Base-by-base conservation (phyloP, 345 rosid genomes). In the Sapria himalayana region DNA sequence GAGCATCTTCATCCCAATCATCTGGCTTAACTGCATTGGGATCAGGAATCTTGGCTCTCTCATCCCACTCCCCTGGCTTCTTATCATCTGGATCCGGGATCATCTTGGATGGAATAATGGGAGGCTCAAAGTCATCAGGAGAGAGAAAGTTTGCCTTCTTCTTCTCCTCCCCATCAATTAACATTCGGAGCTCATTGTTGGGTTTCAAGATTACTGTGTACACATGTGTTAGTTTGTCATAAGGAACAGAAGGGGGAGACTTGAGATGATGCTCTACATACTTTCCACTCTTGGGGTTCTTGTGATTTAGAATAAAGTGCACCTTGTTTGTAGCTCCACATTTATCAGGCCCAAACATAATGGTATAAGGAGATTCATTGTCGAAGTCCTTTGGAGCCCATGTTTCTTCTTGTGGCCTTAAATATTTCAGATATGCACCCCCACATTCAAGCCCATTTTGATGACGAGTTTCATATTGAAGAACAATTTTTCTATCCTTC, bases 1-100 rank as follows among this genome's bases (percentile, higher is more conserved):
- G 78, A n/a, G 93, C 93, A 49, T 77, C 73, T 71, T 81, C 93
- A 38, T 81, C 93, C 93, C 93, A 81, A 49, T 81, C 93, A 0
- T 76, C 89, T 21, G 93, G 89, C 67, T 81, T 81, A 14, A 51
- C 68, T 0, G 93, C 93, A 50, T 45, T 43, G 16, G 81, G 69
- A 34, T 81, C 93, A 7, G 93, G 84, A 50, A 77, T 72, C 57
- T 77, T 67, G 22, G 63, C 84, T 56, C 78, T 67, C 58, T 81
- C 93, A 18, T 77, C 93, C 89, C 93, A 81, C 39, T 76, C 93
- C 54, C 74, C 89, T 24, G 93, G 93, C 49, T 61, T 81, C 71
- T 71, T 67, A 53, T 81, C 93, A 47, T 81, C 93, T 41, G 93
- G 84, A 45, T 81, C 93, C 19, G 93, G 93, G 43, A 81, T 74